Conservation (phyloP, 75 land plant species). For the Picea sitchensis region DNA sequence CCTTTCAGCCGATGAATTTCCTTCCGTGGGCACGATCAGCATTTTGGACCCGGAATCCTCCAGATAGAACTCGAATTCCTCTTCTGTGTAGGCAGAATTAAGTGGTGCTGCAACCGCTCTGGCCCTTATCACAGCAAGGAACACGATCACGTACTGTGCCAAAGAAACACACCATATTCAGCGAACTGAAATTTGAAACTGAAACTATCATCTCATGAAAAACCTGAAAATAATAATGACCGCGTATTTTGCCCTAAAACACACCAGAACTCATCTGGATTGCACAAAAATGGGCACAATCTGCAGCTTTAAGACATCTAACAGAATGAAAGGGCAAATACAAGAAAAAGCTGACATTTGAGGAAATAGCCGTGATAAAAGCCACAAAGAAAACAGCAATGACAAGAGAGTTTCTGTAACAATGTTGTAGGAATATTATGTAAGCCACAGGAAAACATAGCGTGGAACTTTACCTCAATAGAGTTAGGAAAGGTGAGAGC, state of each 20-base stretch:
- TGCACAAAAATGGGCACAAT: no score
- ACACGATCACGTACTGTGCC: constrained; percentile 72
- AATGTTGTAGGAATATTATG: background rate
- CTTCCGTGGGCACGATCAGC: constrained; percentile 54
- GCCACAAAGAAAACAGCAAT: no score
- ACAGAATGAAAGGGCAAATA: no score
- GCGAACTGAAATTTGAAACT: no score
- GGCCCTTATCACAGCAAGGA: constrained; percentile 74
- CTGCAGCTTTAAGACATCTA: no score
- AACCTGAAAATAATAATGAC: no score
- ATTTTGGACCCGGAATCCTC: constrained; percentile 79
- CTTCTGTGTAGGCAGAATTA: constrained; percentile 83
- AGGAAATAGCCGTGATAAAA: no score
- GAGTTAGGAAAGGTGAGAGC: constrained; percentile 88
- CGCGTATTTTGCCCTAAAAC: no score
- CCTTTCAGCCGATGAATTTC: constrained; percentile 59
- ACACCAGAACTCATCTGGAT: no score
- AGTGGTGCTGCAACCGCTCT: constrained; percentile 88
- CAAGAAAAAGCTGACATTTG: no score
- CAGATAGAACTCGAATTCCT: constrained; percentile 91
- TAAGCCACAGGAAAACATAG: background rate
- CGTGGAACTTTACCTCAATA: constrained; percentile 48
- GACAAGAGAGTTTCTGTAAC: no score
- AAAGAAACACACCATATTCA: background rate
- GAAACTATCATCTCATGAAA: no score